These are phyloP conservation scores for Xerocomus amazonicus DNA, from an alignment of 1,284 basidiomycete species.

Conservation along the genomic window DNA sequence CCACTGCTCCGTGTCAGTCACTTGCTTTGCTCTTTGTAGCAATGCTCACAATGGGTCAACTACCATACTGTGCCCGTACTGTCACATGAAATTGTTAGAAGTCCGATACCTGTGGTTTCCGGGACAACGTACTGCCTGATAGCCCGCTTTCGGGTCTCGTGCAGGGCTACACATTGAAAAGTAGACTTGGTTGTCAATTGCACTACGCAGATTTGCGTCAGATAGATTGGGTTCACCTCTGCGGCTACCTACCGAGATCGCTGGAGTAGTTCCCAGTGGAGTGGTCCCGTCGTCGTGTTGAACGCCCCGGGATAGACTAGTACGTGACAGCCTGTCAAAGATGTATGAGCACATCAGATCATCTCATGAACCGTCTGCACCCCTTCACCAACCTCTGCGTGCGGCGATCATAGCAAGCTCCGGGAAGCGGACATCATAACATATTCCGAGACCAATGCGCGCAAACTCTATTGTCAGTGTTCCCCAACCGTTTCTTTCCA, in stretches of 20 bases:
- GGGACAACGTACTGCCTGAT: slow-evolving; percentile 72
- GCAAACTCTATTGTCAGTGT: slow-evolving; percentile 63
- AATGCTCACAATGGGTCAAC: slow-evolving; percentile 79
- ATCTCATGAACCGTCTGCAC: background rate
- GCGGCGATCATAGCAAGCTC: slow-evolving; percentile 93
- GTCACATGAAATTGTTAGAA: slow-evolving; percentile 3
- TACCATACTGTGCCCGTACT: slow-evolving; percentile 91
- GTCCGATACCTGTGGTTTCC: background rate
- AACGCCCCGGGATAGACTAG: slow-evolving; percentile 92
- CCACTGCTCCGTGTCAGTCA: slow-evolving; percentile 50
- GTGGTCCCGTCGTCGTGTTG: slow-evolving; percentile 89
- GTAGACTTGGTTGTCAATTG: slow-evolving; percentile 95
- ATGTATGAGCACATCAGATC: background rate
- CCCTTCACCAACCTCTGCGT: slow-evolving; percentile 59
- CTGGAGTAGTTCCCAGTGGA: slow-evolving; percentile 95
- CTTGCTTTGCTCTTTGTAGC: background rate
- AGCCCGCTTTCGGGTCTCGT: slow-evolving; percentile 74
- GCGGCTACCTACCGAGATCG: slow-evolving; percentile 62
- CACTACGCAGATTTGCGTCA: slow-evolving; percentile 46
- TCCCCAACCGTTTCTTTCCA: background rate
- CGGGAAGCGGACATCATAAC: slow-evolving; percentile 92
- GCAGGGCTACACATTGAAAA: slow-evolving; percentile 96
- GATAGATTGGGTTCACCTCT: slow-evolving; percentile 11
- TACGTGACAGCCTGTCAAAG: slow-evolving; percentile 70
- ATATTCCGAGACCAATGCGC: slow-evolving; percentile 87